phyloP scores from a whole-genome alignment of 768 basidiomycete species.

The Nidularia sp. region DNA sequence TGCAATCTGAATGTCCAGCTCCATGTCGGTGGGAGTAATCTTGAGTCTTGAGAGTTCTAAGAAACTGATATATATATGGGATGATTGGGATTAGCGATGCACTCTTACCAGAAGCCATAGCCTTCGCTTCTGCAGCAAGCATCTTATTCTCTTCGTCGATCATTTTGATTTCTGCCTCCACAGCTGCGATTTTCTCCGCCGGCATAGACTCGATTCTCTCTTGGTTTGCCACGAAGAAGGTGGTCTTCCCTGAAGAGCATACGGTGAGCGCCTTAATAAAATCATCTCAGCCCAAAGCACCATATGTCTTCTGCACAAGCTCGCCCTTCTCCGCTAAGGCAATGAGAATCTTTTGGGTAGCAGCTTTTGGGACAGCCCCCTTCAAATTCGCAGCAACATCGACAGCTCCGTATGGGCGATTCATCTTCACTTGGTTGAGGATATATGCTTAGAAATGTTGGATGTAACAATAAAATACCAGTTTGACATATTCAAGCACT shows the following conservation, averaged over 20 bases:
- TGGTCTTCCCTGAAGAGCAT: constrained; percentile 64
- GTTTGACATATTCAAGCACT: constrained; percentile 76
- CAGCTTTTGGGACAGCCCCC: constrained; percentile 79
- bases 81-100: constrained; percentile 1
- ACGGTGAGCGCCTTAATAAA: constrained; percentile 5
- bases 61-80: too few species aligned
- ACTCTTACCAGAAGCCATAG: constrained; percentile 49
- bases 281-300: constrained; percentile 28
- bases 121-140: constrained; percentile 33
- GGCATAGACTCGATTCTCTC: constrained; percentile 63
- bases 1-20: constrained; percentile 54
- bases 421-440: constrained; percentile 53
- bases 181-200: constrained; percentile 50
- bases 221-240: constrained; percentile 86
- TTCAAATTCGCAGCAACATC: constrained; percentile 91
- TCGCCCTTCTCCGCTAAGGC: constrained; percentile 83
- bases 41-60: constrained; percentile 66
- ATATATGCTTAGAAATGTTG: constrained; percentile 2
- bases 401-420: constrained; percentile 90
- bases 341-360: constrained; percentile 79
- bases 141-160: constrained; percentile 59
- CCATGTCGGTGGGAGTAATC: constrained; percentile 63
- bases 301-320: constrained; percentile 80
- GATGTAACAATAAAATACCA: constrained; percentile 30
- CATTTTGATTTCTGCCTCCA: constrained; percentile 56